A percentile compares a stretch with the other conserved stretches of the same genome.
phyloP scores from a whole-genome alignment of 2,329 filamentous ascomycete genomes.

The Fusarium sp. region DNA sequence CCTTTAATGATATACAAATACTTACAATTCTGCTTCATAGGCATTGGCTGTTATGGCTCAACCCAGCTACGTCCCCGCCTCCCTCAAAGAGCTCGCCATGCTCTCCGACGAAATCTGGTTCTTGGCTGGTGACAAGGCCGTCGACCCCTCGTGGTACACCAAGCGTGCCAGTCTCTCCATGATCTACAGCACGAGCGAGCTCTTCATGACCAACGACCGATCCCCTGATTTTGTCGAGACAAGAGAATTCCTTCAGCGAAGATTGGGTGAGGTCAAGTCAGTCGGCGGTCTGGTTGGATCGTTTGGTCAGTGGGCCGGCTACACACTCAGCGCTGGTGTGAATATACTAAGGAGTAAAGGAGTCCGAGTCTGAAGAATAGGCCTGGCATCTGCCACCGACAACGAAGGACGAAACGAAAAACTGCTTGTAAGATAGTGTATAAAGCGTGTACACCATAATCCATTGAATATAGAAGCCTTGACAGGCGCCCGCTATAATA shows the following conservation, averaged over 20 bases:
- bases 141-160: slow-evolving; percentile 91
- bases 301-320: slow-evolving; percentile 84
- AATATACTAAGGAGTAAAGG: slow-evolving; percentile 93
- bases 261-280: slow-evolving; percentile 77
- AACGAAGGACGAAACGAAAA: slow-evolving; percentile 1
- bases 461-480: slow-evolving; percentile 33
- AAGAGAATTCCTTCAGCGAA: slow-evolving; percentile 81
- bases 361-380: slow-evolving; percentile 74
- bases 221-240: slow-evolving; percentile 83
- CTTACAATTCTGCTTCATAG: slow-evolving; percentile 59
- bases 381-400: neutral
- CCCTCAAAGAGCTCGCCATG: slow-evolving; percentile 82
- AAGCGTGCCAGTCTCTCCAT: slow-evolving; percentile 70
- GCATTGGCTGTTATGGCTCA: slow-evolving; percentile 93
- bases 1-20: slow-evolving; percentile 4
- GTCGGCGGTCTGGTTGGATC: slow-evolving; percentile 74
- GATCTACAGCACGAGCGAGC: slow-evolving; percentile 80
- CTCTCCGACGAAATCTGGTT: slow-evolving; percentile 95
- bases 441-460: slow-evolving; percentile 42
- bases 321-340: slow-evolving; percentile 81
- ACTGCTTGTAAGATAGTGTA: slow-evolving; percentile 48
- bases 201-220: slow-evolving; percentile 94
- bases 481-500: slow-evolving; percentile 33
- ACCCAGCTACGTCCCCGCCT: slow-evolving; percentile 81
- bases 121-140: slow-evolving; percentile 83